Percentiles rank a stretch among this genome's conserved stretches.
phyloP scores from a whole-genome alignment of 495 filamentous ascomycete genomes.

The Neurospora sp. region DNA sequence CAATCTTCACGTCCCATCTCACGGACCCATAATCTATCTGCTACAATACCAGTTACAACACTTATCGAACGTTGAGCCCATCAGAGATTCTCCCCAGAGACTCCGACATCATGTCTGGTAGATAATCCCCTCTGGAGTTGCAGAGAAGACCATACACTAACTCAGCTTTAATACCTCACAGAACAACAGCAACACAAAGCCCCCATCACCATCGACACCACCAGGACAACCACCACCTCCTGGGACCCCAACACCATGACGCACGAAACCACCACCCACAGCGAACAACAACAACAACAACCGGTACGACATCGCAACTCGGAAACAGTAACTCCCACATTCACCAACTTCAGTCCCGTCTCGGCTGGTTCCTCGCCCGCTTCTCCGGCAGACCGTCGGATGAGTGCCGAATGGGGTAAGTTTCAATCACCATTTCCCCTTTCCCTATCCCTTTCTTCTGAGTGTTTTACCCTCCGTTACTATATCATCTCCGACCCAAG shows the following conservation, averaged over 20 bases:
- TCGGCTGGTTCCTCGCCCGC: background rate
- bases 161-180: background rate
- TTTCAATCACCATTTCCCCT: too few relatives aligned
- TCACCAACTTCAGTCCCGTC: background rate
- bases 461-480: too few relatives aligned
- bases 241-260: background rate
- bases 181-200: background rate
- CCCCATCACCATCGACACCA: background rate
- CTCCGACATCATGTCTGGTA: background rate
- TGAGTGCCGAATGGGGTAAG: conserved; percentile 36
- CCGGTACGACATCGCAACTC: background rate
- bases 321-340: background rate
- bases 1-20: background rate
- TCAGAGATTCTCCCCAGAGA: background rate
- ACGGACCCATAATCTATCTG: background rate
- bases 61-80: background rate
- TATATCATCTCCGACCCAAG: too few relatives aligned
- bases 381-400: conserved; percentile 5
- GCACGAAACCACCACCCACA: background rate
- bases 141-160: background rate
- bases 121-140: background rate
- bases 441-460: too few relatives aligned
- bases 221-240: background rate
- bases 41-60: background rate
- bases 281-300: background rate